Percentiles rank a stretch among this genome's conserved stretches.
Evolutionary conservation across 306 rosid genomes (phyloP).

Genomic region (Cicer pinnatifidum): DNA sequence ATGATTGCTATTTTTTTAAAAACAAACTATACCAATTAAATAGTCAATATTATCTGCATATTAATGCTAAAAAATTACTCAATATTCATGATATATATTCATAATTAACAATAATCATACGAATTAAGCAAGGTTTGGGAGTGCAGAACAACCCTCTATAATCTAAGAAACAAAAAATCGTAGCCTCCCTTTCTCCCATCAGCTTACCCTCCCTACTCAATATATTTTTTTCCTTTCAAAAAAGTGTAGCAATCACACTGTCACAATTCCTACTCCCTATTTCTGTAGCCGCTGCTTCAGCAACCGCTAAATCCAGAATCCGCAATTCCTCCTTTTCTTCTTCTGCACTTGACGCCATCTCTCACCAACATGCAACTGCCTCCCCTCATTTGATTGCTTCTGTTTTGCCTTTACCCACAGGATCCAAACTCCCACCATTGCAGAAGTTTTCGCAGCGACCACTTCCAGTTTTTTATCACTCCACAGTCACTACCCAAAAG

Average conservation of each 20-base stretch:
- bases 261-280: not conserved
- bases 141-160: not conserved
- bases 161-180: not conserved
- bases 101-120: not conserved
- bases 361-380: not conserved
- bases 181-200: slow-evolving; percentile 4
- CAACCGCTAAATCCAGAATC: not conserved
- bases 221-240: not conserved
- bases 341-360: not conserved
- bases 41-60: not conserved
- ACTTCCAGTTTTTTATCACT: slow-evolving; percentile 5
- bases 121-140: not conserved
- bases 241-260: not conserved
- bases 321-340: not conserved
- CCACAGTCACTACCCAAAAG: not conserved
- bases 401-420: not conserved
- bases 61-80: not conserved
- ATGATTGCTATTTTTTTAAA: not conserved
- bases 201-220: not conserved
- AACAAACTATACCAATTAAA: not conserved
- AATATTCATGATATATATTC: not conserved
- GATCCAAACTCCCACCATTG: not conserved
- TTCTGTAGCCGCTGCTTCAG: not conserved
- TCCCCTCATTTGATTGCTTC: not conserved
- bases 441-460: not conserved